Evolutionary conservation across 1,284 basidiomycete genomes (phyloP).

Genomic region (Golubevia pallescens): DNA sequence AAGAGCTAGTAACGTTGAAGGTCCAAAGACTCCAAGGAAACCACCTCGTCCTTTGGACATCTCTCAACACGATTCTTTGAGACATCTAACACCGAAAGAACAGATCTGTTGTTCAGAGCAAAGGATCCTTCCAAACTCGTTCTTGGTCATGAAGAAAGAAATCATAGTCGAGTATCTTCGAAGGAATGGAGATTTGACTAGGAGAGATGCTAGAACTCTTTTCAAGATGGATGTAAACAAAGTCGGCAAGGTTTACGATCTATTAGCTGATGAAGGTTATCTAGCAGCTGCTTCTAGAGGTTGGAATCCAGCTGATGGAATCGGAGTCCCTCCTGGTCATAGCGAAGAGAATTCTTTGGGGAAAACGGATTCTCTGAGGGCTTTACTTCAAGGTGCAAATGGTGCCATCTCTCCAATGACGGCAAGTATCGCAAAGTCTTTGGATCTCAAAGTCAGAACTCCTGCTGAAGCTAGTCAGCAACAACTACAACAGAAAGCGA

Average conservation of each 20-base stretch:
- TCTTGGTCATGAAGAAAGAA: slow-evolving; percentile 56
- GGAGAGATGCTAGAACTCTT: slow-evolving; percentile 41
- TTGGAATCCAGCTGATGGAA: too few species aligned
- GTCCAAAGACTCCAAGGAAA: slow-evolving; percentile 33
- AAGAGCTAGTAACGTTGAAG: slow-evolving; percentile 13
- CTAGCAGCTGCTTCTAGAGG: slow-evolving; percentile 9
- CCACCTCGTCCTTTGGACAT: slow-evolving; percentile 48
- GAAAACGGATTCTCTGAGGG: too few species aligned
- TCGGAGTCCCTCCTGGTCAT: too few species aligned
- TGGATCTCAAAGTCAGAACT: too few species aligned
- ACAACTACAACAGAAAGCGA: too few species aligned
- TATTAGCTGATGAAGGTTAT: slow-evolving; percentile 56
- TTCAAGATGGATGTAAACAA: slow-evolving; percentile 59
- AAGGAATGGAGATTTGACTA: slow-evolving; percentile 41
- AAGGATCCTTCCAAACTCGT: slow-evolving; percentile 56
- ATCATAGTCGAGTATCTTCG: slow-evolving; percentile 46
- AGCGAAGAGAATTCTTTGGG: too few species aligned
- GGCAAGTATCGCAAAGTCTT: too few species aligned
- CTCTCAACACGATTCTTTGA: slow-evolving; percentile 42
- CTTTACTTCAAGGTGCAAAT: too few species aligned
- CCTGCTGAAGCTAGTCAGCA: too few species aligned
- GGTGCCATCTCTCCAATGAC: too few species aligned
- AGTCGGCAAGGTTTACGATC: slow-evolving; percentile 51
- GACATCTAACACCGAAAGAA: slow-evolving; percentile 50
- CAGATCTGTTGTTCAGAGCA: slow-evolving; percentile 49